Evolutionary conservation across 306 rosid genomes (phyloP).

Genomic region (Inga laurina): DNA sequence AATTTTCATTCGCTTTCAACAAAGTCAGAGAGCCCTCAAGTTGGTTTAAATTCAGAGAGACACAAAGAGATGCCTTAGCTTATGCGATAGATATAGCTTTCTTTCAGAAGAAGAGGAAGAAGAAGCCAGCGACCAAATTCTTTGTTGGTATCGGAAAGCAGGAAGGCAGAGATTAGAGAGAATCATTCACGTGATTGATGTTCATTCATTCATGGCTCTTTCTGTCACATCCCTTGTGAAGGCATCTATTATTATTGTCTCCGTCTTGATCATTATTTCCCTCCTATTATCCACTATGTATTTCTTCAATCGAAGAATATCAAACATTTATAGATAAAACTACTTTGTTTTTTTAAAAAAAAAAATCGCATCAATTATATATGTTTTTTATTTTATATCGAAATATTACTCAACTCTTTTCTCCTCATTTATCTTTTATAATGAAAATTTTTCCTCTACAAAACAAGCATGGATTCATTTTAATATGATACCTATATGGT

Average conservation of each 20-base stretch:
- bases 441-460: background rate
- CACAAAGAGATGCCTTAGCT: slow-evolving; percentile 41
- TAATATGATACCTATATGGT: too few species aligned
- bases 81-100: slow-evolving; percentile 16
- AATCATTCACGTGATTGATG: slow-evolving; percentile 76
- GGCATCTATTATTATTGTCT: slow-evolving; percentile 56
- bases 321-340: background rate
- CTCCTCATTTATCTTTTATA: background rate
- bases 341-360: background rate
- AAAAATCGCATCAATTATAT: background rate
- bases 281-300: background rate
- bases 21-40: background rate
- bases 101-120: background rate
- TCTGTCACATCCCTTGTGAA: slow-evolving; percentile 47
- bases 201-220: slow-evolving; percentile 47
- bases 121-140: slow-evolving; percentile 43
- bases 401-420: background rate
- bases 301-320: background rate
- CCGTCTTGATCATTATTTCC: slow-evolving; percentile 29
- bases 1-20: slow-evolving; percentile 31
- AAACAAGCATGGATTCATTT: background rate
- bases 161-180: slow-evolving; percentile 26
- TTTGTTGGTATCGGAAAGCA: background rate
- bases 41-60: slow-evolving; percentile 21
- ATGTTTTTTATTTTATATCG: background rate